These are phyloP conservation scores for Cystofilobasidium bisporidii DNA, from an alignment of 768 basidiomycete species.

Conservation along the genomic window DNA sequence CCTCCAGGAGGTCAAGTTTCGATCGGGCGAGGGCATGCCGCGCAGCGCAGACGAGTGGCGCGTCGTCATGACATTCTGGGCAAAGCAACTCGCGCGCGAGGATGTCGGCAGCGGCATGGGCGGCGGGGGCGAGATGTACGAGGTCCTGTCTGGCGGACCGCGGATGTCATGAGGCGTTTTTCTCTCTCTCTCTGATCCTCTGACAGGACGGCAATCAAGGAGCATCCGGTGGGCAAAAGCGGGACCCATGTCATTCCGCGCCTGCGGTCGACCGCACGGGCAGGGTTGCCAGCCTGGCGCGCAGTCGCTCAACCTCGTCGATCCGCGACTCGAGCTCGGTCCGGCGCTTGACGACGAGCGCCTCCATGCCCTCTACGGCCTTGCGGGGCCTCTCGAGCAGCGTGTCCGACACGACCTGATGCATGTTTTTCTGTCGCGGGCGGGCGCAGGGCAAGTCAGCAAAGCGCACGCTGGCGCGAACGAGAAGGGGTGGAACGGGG, in stretches of 20 bases:
- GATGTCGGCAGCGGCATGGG: conserved; percentile 3
- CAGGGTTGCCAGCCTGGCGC: not conserved
- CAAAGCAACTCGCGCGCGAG: conserved; percentile 12
- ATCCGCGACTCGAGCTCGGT: not conserved
- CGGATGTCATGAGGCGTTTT: conserved; percentile 9
- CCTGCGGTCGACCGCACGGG: not conserved
- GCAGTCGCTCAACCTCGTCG: not conserved
- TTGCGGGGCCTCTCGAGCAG: not conserved
- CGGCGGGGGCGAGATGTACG: conserved; percentile 28
- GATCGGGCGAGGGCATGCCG: conserved; percentile 59
- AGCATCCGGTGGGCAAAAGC: too few relatives aligned
- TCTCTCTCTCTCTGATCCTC: too few relatives aligned
- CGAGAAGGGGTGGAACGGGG: not conserved
- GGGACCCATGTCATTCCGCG: too few relatives aligned
- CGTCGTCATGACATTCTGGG: conserved; percentile 53
- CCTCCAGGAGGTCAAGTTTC: conserved; percentile 46
- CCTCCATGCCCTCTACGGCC: conserved; percentile 6
- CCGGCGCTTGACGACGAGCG: conserved; percentile 2
- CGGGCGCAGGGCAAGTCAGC: too few relatives aligned
- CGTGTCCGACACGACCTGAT: not conserved
- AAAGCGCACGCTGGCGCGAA: not conserved
- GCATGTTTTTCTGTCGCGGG: not conserved
- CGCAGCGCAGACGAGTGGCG: conserved; percentile 66
- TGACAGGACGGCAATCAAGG: too few relatives aligned
- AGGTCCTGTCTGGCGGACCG: conserved; percentile 23